Conservation (phyloP, 2,329 filamentous ascomycete genomes). For the Neoascochyta sp. region DNA sequence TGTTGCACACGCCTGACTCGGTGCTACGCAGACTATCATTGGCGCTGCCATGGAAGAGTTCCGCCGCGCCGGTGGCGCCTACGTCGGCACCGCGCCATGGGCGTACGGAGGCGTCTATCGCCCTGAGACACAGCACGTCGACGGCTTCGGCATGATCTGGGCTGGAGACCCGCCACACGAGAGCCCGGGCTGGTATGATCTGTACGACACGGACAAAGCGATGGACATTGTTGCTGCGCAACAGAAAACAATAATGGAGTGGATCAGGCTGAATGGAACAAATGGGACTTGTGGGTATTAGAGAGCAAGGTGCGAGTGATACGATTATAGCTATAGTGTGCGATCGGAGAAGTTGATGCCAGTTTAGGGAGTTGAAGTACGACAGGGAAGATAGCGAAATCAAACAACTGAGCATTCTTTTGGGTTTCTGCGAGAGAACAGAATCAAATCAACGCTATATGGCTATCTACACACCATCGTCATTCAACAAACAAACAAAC, state of each 20-base stretch:
- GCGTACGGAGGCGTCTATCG: slow-evolving; percentile 41
- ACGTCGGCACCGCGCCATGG: slow-evolving; percentile 40
- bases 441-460: too few relatives aligned
- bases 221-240: slow-evolving; percentile 38
- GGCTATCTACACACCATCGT: too few relatives aligned
- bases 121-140: slow-evolving; percentile 38
- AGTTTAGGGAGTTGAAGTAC: too few relatives aligned
- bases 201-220: slow-evolving; percentile 39
- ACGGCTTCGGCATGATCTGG: slow-evolving; percentile 42
- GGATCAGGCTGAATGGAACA: slow-evolving; percentile 21
- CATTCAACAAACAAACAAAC: too few relatives aligned
- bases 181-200: slow-evolving; percentile 40
- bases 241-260: slow-evolving; percentile 27
- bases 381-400: too few relatives aligned
- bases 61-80: slow-evolving; percentile 31
- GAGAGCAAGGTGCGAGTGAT: too few relatives aligned
- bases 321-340: too few relatives aligned
- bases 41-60: slow-evolving; percentile 36
- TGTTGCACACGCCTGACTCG: slow-evolving; percentile 1
- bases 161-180: slow-evolving; percentile 42
- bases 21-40: slow-evolving; percentile 30
- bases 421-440: too few relatives aligned
- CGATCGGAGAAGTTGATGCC: too few relatives aligned
- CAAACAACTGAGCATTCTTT: too few relatives aligned
- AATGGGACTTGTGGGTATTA: too few relatives aligned